Percentiles rank a stretch among this genome's conserved stretches.
Conservation (phyloP, 331 rosid species). For the Telfairia occidentalis region DNA sequence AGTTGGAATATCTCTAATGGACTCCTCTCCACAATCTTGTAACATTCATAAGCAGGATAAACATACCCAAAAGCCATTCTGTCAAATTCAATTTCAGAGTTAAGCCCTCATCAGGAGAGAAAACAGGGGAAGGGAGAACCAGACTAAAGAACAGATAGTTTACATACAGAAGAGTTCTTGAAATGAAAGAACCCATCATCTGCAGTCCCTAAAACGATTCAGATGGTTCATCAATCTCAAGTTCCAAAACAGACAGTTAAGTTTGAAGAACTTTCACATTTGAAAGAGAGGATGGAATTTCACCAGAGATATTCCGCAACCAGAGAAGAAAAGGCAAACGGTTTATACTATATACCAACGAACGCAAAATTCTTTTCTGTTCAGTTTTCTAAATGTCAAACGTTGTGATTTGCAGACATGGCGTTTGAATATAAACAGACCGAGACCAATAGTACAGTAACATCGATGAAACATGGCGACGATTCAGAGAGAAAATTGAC, state of each 20-base stretch:
- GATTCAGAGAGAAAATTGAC: not conserved
- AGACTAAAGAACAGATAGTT: not conserved
- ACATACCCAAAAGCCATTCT: slow-evolving; percentile 44
- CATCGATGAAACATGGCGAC: not conserved
- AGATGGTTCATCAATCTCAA: not conserved
- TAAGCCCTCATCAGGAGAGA: not conserved
- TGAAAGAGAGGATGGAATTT: not conserved
- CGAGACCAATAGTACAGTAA: not conserved
- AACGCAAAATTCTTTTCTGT: not conserved
- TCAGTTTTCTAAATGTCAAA: not conserved
- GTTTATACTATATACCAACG: not conserved
- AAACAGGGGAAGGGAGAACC: not conserved
- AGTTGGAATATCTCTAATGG: slow-evolving; percentile 24
- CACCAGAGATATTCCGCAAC: not conserved
- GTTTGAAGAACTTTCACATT: not conserved
- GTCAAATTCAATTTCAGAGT: not conserved
- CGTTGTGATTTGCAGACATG: not conserved
- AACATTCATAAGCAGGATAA: slow-evolving; percentile 44
- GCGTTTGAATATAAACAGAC: not conserved
- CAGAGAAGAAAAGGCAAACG: not conserved
- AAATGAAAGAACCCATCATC: slow-evolving; percentile 32
- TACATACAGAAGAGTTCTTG: slow-evolving; percentile 32
- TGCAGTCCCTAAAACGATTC: not conserved
- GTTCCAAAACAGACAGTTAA: not conserved
- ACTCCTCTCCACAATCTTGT: slow-evolving; percentile 24